Base-by-base conservation (phyloP, 1,284 basidiomycete genomes). In the Sphaerobolus stellatus region DNA sequence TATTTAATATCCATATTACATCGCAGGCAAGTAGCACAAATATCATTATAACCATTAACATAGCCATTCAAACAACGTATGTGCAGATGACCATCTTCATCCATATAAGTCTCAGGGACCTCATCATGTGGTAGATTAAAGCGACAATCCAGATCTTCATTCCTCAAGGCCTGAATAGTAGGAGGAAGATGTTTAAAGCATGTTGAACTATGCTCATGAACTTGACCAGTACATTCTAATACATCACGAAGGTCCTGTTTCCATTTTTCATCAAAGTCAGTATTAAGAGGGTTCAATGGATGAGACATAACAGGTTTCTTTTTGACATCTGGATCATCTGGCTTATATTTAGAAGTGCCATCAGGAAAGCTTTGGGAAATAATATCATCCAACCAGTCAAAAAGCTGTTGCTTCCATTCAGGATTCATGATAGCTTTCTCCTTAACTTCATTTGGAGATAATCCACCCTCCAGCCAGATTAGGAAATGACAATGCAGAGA, bases 1-100 rank as follows among this genome's bases (percentile, higher is more conserved):
- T 70, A 75, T 51, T 70, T 71, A 2, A 76, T 71, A 50, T 78
- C 75, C 68, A 75, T 75, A 46, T 77, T 78, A 46, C 72, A 73
- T 0, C 68, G 48, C 0, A 75, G 53, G 0, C 64, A 57, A 8
- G 65, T 38, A 0, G 76, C n/a, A 0, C 77, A 70, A 0, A 68
- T 69, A 0, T 41, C 29, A 54, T 75, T 76, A 54, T 69, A 75
- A 46, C 74, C 71, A 45, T 77, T 77, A 0, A 77, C 66, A 18
- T 72, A 11, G 0, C 71, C 68, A 57, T 75, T 63, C 0, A 70
- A 22, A 40, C 64, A 64, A 4, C 64, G 52, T 0, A 73, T 40
- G 6, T 41, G 54, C 0, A 76, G 20, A 18, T 72, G 66, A 0
- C 71, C 72, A 0, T 66, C 67, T 2, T 69, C 61, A 0, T 76